Base-by-base conservation (phyloP, 1,139 yeast genomes). In the Kluyveromyces sp. region DNA sequence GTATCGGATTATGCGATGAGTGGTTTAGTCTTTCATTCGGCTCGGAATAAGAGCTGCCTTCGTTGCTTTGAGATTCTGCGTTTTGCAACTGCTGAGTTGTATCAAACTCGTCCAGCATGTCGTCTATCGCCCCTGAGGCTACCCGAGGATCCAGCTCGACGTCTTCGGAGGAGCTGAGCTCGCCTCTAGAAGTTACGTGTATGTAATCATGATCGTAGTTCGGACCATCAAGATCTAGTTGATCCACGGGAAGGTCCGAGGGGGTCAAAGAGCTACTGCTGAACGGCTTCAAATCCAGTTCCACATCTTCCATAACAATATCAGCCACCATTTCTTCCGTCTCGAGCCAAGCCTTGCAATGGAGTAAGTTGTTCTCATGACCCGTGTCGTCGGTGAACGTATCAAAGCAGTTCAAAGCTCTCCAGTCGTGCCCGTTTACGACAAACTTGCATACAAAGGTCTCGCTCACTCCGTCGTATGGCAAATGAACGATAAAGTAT, bases 161-260 rank as follows among this genome's bases (percentile, higher is more conserved):
- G 34, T 54, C 53, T 40, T 55, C 58, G 2, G 56, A 47, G 36
- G 57, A 53, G 35, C 58, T 54, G 16, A 54, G 40, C 41, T 55
- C 57, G 20, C 56, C 55, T 33, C 49, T 51, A 7, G 57, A 54
- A 7, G 57, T 53, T 15, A 55, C 49, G 29, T 54, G 55, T 9
- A 55, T 51, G 33, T 54, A 55, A 37, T 54, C 55, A 33, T 49
- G 47, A 15, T 47, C 47, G 22, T n/a, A 35, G 15, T 4, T 19
- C 9, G 29, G 30, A 8, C 39, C 16, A 11, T 20, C 19, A 2
- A 38, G 15, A 20, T 30, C 13, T 3, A 38, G 29, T 16, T 38
- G 34, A 7, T 31, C 41, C 4, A 38, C 13, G 6, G 15, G 33
- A 9, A 38, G 35, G n/a, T 38, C 36, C 8, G 35, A 30, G 13